Base-by-base conservation (phyloP, 495 filamentous ascomycete genomes). In the Penicillium lividum region DNA sequence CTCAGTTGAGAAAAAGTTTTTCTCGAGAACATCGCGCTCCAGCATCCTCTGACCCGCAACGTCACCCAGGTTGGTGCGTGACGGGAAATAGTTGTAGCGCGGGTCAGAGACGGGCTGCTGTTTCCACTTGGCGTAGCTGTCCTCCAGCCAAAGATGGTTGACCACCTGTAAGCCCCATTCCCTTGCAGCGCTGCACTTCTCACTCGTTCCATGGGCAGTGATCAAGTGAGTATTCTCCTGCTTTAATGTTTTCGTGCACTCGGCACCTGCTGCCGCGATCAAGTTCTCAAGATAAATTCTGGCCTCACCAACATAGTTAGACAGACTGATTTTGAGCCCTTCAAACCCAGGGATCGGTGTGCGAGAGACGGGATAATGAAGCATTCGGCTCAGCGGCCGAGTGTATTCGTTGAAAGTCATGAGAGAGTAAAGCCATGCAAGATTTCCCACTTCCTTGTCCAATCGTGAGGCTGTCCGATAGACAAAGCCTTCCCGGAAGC, bases 131-230 rank as follows among this genome's bases (percentile, higher is more conserved):
- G 92, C 90, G 68, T 98, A 99, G 71, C 91, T 92, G 62, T 99
- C 95, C 69, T 99, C 94, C 46, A 99, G 82, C 94, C 94, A 99
- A 1, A 99, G 79, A 65, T 98, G 93, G 68, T 99, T 99, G 54
- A 95, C 79, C 59, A 95, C 87, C 44, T 93, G 73, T 30, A 98
- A 86, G 33, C 87, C 87, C 94, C 94, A 99, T 70, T 98, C 95
- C 62, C 81, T 83, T 0, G 94, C 94, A 0, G 94, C 94, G 6
- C 84, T 84, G 65, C 88, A 96, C 71, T 99, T 99, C 67, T 98
- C 94, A 64, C 92, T 91, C 51, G 81, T 80, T 33, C 84, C 84
- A 62, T 96, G 88, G 5, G 94, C 94, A 5, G 94, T 96, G 59
- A 98, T 91, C 4, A 98, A 80, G 72, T 98, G 94, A 0, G 93